phyloP scores from a whole-genome alignment of 2,329 filamentous ascomycete genomes.

The Ilyonectria mors-panacis region DNA sequence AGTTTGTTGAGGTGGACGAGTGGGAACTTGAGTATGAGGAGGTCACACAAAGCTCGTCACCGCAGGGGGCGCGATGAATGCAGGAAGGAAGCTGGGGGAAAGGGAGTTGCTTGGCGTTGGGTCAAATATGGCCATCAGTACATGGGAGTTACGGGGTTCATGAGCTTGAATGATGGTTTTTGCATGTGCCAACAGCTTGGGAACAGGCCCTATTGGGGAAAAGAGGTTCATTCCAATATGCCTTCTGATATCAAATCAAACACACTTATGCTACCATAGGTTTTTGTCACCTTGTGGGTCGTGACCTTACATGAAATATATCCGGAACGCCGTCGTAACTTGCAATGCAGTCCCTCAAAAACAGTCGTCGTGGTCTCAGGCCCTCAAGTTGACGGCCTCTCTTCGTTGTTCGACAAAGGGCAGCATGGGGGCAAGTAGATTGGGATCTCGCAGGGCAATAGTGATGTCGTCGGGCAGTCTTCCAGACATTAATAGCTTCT shows the following conservation, averaged over 20 bases:
- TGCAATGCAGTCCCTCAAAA: conserved; percentile 9
- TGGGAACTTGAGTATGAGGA: conserved; percentile 80
- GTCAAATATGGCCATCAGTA: conserved; percentile 7
- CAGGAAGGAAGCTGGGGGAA: conserved; percentile 6
- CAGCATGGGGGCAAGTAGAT: conserved; percentile 78
- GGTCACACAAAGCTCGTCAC: conserved; percentile 69
- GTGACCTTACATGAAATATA: conserved; percentile 27
- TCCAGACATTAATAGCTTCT: conserved; percentile 67
- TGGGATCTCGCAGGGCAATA: conserved; percentile 83
- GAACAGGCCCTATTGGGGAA: conserved; percentile 12
- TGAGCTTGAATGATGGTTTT: conserved; percentile 42
- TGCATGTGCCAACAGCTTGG: conserved; percentile 27
- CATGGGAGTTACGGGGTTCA: conserved; percentile 37
- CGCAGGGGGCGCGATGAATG: conserved; percentile 63
- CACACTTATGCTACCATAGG: conserved; percentile 32
- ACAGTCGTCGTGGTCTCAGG: conserved; percentile 7
- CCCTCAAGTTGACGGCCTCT: conserved; percentile 61
- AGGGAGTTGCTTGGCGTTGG: conserved; percentile 32
- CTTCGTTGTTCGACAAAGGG: conserved; percentile 78
- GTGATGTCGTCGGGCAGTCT: conserved; percentile 79
- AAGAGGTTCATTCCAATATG: conserved; percentile 21
- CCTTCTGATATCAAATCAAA: conserved; percentile 41
- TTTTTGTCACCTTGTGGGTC: conserved; percentile 21
- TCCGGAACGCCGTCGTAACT: conserved; percentile 36
- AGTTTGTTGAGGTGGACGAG: conserved; percentile 79